These are phyloP conservation scores for Lycium ferocissimum DNA, from an alignment of 257 asterid species.

Conservation along the genomic window DNA sequence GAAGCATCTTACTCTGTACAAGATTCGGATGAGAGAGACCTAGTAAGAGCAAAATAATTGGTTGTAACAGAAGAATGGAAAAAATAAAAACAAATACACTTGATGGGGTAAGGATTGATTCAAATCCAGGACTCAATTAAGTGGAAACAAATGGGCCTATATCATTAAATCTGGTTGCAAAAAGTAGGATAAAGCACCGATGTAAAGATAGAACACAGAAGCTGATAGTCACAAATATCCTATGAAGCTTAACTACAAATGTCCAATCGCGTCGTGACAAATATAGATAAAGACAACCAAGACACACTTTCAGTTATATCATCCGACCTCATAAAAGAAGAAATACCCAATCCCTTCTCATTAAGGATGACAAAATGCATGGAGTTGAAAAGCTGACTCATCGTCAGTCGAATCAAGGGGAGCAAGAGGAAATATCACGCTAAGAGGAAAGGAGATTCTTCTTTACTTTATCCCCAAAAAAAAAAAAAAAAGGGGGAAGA, in stretches of 20 bases:
- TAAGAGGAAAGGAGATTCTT: neutral
- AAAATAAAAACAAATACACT: constrained; percentile 14
- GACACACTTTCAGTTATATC: neutral
- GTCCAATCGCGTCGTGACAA: neutral
- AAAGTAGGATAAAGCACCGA: constrained; percentile 3
- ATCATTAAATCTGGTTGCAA: constrained; percentile 21
- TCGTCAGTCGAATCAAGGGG: neutral
- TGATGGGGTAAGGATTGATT: constrained; percentile 11
- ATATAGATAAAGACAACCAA: constrained; percentile 6
- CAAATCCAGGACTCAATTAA: neutral
- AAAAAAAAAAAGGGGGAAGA: neutral
- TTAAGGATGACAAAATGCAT: neutral
- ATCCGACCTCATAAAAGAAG: constrained; percentile 7
- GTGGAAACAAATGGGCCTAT: neutral
- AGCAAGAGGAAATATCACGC: neutral
- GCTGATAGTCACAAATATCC: neutral
- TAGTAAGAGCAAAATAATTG: neutral
- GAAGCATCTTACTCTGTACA: neutral
- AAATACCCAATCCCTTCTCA: constrained; percentile 22
- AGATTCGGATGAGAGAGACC: neutral
- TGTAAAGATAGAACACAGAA: neutral
- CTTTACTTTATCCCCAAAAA: neutral
- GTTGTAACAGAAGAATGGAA: neutral
- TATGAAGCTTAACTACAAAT: neutral
- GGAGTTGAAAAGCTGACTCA: constrained; percentile 22